Conservation (phyloP, 106 monocot genomes). For the Allium fistulosum region DNA sequence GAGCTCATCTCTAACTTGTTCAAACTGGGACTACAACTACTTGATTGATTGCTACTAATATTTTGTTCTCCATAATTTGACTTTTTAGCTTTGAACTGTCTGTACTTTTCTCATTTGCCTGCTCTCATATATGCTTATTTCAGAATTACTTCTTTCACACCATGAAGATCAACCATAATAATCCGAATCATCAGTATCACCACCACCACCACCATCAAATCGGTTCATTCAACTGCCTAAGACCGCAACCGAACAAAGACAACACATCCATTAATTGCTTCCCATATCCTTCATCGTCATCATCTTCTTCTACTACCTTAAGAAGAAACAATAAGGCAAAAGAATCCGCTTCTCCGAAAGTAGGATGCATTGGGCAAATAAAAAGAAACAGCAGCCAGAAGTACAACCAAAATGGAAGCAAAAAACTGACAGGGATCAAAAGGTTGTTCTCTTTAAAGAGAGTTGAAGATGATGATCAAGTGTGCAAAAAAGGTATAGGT, state of each 20-base stretch:
- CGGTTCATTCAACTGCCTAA: conserved; percentile 20
- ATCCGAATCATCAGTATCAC: neutral
- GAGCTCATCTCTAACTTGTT: too few relatives aligned
- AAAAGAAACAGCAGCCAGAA: neutral
- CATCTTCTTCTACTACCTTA: too few relatives aligned
- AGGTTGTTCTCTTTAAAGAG: conserved; percentile 8
- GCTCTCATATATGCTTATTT: too few relatives aligned
- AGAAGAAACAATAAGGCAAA: neutral
- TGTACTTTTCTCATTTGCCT: too few relatives aligned
- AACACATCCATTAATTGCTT: too few relatives aligned
- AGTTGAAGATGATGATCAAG: neutral
- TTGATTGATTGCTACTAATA: too few relatives aligned
- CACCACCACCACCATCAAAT: conserved; percentile 8
- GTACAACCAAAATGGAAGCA: neutral
- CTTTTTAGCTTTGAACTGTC: too few relatives aligned
- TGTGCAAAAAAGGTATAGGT: neutral
- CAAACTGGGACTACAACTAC: too few relatives aligned
- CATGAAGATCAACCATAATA: neutral
- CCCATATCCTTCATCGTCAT: too few relatives aligned
- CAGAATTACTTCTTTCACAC: too few relatives aligned
- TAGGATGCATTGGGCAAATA: conserved; percentile 27
- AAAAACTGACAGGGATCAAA: neutral
- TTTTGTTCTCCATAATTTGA: too few relatives aligned
- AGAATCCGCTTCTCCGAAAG: neutral
- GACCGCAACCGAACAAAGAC: neutral